Conservation (phyloP, 2,329 filamentous ascomycete genomes). For the Trichoderma sp. region DNA sequence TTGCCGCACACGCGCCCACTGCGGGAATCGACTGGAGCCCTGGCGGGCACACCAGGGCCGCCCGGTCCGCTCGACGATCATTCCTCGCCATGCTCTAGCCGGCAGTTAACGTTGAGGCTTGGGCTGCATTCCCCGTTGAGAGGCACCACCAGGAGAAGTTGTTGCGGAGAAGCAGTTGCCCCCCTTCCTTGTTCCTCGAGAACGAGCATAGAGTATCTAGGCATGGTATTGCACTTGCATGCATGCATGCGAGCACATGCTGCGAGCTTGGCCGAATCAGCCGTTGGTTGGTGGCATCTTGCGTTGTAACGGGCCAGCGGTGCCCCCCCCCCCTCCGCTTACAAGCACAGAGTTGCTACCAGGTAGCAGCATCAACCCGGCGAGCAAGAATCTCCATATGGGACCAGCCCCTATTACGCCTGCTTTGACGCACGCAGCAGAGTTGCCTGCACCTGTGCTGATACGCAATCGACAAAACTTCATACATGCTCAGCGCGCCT, state of each 20-base stretch:
- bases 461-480: not conserved
- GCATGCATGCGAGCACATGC: not conserved
- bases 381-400: not conserved
- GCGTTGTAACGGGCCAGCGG: slow-evolving; percentile 7
- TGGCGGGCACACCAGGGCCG: slow-evolving; percentile 12
- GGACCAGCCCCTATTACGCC: not conserved
- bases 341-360: not conserved
- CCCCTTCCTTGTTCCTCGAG: slow-evolving; percentile 2
- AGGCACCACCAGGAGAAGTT: not conserved
- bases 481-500: not conserved
- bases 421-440: not conserved
- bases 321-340: not conserved
- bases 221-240: too few species aligned
- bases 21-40: slow-evolving; percentile 25
- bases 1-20: slow-evolving; percentile 15
- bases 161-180: not conserved
- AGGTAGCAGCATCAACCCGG: not conserved
- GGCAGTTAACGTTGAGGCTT: slow-evolving; percentile 14
- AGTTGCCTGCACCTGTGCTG: not conserved
- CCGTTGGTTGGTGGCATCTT: slow-evolving; percentile 13
- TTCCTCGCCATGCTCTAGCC: slow-evolving; percentile 9
- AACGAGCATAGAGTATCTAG: not conserved
- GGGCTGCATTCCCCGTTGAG: not conserved
- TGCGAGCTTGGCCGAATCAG: not conserved
- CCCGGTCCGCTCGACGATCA: slow-evolving; percentile 25